Base-by-base conservation (phyloP, 352 stramenopile genomes). In the Pythium myriotylum region DNA sequence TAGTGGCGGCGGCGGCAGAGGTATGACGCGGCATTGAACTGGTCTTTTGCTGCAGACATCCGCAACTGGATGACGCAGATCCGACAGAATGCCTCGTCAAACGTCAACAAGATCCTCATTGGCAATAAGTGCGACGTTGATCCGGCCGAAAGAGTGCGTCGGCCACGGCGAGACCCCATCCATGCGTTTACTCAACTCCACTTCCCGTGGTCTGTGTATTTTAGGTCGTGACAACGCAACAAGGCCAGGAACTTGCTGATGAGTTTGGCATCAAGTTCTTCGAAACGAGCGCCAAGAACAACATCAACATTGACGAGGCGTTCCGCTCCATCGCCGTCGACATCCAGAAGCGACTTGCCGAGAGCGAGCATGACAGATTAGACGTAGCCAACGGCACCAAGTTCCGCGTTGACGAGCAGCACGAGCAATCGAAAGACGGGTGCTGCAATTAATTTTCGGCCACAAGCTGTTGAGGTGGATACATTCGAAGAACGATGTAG, bases 71-170 rank as follows among this genome's bases (percentile, higher is more conserved):
- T 95, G 86, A 92, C 84, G 55, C 86, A 95, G 73, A 95, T 95
- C 71, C 79, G 96, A 73, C 96, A 99, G 77, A 98, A 99, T 70
- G 98, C 97, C 26, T 98, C 98, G 59, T 96, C 97, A 67, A 99
- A 99, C 81, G 95, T 99, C 23, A 98, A 99, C 83, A 99, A 99
- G 79, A 96, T 99, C 39, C 82, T 99, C 9, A 96, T 99, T 24
- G 98, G 97, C 48, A 99, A 99, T 89, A 99, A 99, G 79, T 98
- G 91, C 63, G 98, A 99, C 79, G 87, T 99, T 19, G 88, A 98
- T 62, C 74, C 81, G n/a, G 96, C 92, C 10, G 90, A 99, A 66
- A 92, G 97, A 69, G 94, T 98, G 62, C 56, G 84, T 73, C 42
- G n/a, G n/a, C n/a, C n/a, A n/a, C n/a, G n/a, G n/a, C n/a, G n/a